phyloP scores from a whole-genome alignment of 2,329 filamentous ascomycete genomes.

The Hortaea werneckii region DNA sequence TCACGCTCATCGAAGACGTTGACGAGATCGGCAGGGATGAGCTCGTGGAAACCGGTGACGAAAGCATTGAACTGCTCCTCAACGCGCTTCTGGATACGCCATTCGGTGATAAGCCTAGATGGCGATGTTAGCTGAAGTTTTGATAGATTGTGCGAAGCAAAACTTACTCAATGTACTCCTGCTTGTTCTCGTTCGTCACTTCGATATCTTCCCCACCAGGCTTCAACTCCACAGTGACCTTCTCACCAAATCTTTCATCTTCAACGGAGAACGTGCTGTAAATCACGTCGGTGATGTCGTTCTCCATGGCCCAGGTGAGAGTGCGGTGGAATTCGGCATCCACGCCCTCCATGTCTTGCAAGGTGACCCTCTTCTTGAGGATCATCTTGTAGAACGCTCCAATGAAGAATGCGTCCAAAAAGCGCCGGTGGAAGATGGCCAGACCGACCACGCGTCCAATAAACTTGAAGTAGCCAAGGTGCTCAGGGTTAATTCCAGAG shows the following conservation, averaged over 20 bases:
- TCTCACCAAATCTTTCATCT: slow-evolving; percentile 92
- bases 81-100: slow-evolving; percentile 97
- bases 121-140: neutral
- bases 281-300: slow-evolving; percentile 88
- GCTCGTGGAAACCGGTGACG: slow-evolving; percentile 92
- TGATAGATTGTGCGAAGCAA: no score
- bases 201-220: slow-evolving; percentile 83
- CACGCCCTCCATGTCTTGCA: slow-evolving; percentile 97
- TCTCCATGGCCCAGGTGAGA: slow-evolving; percentile 94
- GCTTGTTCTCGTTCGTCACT: slow-evolving; percentile 97
- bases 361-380: slow-evolving; percentile 77
- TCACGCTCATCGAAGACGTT: slow-evolving; percentile 99
- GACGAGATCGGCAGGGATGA: slow-evolving; percentile 91
- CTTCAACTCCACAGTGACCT: slow-evolving; percentile 88
- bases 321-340: slow-evolving; percentile 97
- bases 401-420: slow-evolving; percentile 98
- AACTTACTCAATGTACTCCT: slow-evolving; percentile 85
- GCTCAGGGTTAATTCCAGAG: slow-evolving; percentile 97
- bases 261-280: slow-evolving; percentile 96
- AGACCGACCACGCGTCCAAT: slow-evolving; percentile 94
- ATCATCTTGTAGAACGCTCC: slow-evolving; percentile 99
- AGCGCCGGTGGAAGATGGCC: slow-evolving; percentile 95
- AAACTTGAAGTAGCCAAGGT: slow-evolving; percentile 99
- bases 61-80: slow-evolving; percentile 98
- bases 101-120: slow-evolving; percentile 79